Base-by-base conservation (phyloP, 2,329 filamentous ascomycete genomes). In the Fusarium sp. region DNA sequence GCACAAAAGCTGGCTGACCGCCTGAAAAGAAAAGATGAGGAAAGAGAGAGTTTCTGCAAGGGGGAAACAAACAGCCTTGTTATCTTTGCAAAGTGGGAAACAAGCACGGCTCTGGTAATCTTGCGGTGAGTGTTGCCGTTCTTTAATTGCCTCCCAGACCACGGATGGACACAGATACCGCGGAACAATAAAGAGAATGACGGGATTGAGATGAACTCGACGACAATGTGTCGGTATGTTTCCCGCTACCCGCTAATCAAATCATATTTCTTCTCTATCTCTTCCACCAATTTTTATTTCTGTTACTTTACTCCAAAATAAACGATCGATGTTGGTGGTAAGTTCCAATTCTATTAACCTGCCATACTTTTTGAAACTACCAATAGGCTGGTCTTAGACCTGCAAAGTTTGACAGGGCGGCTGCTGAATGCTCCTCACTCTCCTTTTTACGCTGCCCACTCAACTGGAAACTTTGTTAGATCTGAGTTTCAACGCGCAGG, bases 381-480 rank as follows among this genome's bases (percentile, higher is more conserved):
- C 87, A 89, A 74, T 88, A 89, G 20, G 85, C 80, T 53, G 87
- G 86, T 65, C 87, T 81, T 71, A 90, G 75, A 18, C 87, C 87
- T 36, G 85, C 81, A 76, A 90, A 88, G 71, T 83, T 85, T 23
- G 85, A 82, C 69, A 85, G 69, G 7, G 83, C 78, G 53, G 84
- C 80, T n/a, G 75, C 60, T 13, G 74, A 54, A 58, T 77, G 81
- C 58, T 82, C 84, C 21, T 83, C 82, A 59, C 89, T 85, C 58
- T 92, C 90, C 73, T 88, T 90, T 79, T 91, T 92, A 63, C 90
- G 83, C 74, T 93, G 90, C 17, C 91, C 91, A 42, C 86, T 86
- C 74, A 91, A 77, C 88, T 91, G 68, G 35, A 63, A 39, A 23
- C 27, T n/a, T 63, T 21, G 62, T 71, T 60, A 63, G 65, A 52